A percentile compares a stretch with the other conserved stretches of the same genome.
Conservation (phyloP, 2,329 filamentous ascomycete genomes). For the Herpotrichia juniperi region DNA sequence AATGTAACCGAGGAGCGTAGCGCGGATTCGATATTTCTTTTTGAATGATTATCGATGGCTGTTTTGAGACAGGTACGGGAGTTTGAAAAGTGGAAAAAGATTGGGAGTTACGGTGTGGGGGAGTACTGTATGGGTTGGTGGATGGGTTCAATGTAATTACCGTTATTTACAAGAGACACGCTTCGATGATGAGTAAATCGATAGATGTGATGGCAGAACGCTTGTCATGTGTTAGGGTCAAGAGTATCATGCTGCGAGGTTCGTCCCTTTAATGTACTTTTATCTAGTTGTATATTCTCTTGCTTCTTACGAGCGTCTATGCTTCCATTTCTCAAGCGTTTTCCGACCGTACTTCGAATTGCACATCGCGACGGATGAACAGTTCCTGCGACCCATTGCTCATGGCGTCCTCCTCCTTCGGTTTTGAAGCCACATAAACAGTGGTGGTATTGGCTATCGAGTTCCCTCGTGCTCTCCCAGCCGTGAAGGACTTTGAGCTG, state of each 20-base stretch:
- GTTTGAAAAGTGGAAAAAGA: no score
- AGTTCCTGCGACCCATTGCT: conserved; percentile 32
- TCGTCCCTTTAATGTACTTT: no score
- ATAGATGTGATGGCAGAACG: no score
- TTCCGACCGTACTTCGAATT: conserved; percentile 22
- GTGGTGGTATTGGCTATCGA: conserved; percentile 4
- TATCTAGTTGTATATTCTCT: no score
- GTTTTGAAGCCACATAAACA: not conserved
- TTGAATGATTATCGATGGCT: not conserved
- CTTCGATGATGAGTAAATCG: no score
- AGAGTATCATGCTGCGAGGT: no score
- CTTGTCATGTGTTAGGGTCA: no score
- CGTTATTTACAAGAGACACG: no score
- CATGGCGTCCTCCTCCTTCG: conserved; percentile 10
- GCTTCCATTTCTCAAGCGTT: not conserved
- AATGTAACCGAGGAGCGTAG: no score
- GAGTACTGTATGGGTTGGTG: no score
- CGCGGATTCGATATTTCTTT: not conserved
- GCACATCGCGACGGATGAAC: conserved; percentile 28
- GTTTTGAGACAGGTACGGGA: not conserved
- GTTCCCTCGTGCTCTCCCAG: not conserved
- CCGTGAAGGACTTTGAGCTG: conserved; percentile 2
- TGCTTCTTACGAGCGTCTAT: not conserved
- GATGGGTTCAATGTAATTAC: no score
- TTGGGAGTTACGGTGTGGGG: no score